Conservation (phyloP, 305 asterid genomes). For the Solanum hybrid region DNA sequence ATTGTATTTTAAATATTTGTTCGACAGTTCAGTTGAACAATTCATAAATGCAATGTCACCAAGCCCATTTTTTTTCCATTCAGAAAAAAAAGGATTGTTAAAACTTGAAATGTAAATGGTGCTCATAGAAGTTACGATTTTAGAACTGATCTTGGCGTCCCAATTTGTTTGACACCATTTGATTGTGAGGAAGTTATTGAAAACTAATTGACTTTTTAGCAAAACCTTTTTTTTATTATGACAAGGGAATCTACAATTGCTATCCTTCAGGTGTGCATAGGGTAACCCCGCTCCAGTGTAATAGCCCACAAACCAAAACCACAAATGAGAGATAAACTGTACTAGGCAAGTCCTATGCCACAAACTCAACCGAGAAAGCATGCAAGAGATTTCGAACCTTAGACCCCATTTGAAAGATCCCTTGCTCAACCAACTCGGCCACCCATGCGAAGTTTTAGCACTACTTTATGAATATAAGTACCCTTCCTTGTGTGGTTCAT, state of each 20-base stretch:
- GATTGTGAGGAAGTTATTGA: background rate
- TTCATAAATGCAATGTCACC: background rate
- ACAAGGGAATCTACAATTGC: background rate
- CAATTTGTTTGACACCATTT: background rate
- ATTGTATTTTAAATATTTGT: background rate
- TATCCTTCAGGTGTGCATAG: rapidly evolving
- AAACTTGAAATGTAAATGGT: background rate
- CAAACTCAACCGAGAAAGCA: background rate
- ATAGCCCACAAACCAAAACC: background rate
- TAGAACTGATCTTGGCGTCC: background rate
- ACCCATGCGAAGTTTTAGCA: background rate
- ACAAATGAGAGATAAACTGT: too few relatives aligned
- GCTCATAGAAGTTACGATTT: background rate
- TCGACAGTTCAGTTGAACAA: background rate
- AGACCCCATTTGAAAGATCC: background rate
- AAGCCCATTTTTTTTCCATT: background rate
- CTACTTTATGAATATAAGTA: background rate
- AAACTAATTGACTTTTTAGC: background rate
- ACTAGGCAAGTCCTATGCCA: background rate
- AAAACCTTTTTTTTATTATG: background rate
- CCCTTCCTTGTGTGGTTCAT: background rate
- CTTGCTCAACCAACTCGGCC: background rate
- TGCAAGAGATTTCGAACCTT: background rate
- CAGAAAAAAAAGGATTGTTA: background rate
- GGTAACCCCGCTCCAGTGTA: too few relatives aligned